Evolutionary conservation across 148 eudicot genomes (phyloP).

Genomic region (Arctostaphylos glauca): DNA sequence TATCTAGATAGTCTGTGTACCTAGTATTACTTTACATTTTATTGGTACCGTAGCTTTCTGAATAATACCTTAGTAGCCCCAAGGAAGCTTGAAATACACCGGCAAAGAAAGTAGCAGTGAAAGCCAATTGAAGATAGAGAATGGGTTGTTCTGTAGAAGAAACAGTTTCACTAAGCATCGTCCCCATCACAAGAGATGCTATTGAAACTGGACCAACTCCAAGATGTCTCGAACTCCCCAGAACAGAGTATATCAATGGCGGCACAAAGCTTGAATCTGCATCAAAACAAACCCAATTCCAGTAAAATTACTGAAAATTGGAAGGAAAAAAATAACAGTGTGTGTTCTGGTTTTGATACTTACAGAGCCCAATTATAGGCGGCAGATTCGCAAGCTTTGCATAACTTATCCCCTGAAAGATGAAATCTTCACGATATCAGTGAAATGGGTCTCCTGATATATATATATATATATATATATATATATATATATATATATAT

Average conservation of each 20-base stretch:
- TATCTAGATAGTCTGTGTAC: too few species aligned
- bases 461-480: too few species aligned
- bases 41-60: too few species aligned
- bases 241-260: constrained; percentile 58
- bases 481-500: too few species aligned
- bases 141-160: constrained; percentile 36
- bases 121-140: constrained; percentile 60
- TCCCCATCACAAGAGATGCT: constrained; percentile 76
- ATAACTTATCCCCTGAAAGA: constrained; percentile 85
- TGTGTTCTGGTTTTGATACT: constrained; percentile 30
- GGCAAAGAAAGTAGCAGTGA: constrained; percentile 66
- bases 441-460: too few species aligned
- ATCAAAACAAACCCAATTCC: background rate
- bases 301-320: too few species aligned
- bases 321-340: background rate
- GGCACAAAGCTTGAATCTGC: constrained; percentile 80
- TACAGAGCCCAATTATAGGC: constrained; percentile 89
- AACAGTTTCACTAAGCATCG: constrained; percentile 58
- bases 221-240: constrained; percentile 67
- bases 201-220: constrained; percentile 75
- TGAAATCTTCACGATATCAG: constrained; percentile 9
- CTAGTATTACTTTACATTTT: too few species aligned
- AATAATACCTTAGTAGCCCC: constrained; percentile 52
- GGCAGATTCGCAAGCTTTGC: constrained; percentile 97
- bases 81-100: constrained; percentile 66